These are phyloP conservation scores for Geosmithia putterillii DNA, from an alignment of 2,329 filamentous ascomycete genomes.

Conservation along the genomic window DNA sequence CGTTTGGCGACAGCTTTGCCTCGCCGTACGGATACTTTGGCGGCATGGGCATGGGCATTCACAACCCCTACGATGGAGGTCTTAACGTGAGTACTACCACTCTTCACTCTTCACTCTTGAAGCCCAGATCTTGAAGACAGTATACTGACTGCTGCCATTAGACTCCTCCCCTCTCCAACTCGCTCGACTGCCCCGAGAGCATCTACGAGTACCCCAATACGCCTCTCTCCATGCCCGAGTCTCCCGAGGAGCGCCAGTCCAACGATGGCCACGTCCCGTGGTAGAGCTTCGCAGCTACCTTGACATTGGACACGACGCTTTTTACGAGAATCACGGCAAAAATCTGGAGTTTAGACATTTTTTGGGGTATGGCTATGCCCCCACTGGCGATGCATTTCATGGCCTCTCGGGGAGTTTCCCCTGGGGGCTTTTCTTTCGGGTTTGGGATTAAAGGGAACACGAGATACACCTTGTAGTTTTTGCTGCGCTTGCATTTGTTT, in stretches of 20 bases:
- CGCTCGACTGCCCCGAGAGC: conserved; percentile 54
- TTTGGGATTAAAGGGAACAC: no score
- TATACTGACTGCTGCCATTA: conserved; percentile 23
- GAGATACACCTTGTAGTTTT: no score
- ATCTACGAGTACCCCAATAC: conserved; percentile 57
- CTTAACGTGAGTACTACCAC: conserved; percentile 55
- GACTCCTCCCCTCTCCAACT: conserved; percentile 69
- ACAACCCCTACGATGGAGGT: background rate
- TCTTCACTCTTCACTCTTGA: background rate
- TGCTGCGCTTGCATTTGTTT: no score
- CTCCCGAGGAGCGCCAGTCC: no score
- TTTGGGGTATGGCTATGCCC: no score
- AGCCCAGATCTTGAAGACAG: no score
- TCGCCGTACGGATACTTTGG: background rate
- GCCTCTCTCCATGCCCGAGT: conserved; percentile 61
- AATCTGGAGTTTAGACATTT: no score
- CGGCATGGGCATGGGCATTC: background rate
- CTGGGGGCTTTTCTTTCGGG: no score
- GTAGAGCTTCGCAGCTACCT: background rate
- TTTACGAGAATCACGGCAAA: background rate
- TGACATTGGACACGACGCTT: background rate
- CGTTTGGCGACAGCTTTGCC: background rate
- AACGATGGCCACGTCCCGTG: no score
- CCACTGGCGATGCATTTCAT: no score
- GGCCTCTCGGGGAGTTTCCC: no score